Evolutionary conservation across 1,139 yeast genomes (phyloP).

Genomic region (Meyerozyma athensensis): DNA sequence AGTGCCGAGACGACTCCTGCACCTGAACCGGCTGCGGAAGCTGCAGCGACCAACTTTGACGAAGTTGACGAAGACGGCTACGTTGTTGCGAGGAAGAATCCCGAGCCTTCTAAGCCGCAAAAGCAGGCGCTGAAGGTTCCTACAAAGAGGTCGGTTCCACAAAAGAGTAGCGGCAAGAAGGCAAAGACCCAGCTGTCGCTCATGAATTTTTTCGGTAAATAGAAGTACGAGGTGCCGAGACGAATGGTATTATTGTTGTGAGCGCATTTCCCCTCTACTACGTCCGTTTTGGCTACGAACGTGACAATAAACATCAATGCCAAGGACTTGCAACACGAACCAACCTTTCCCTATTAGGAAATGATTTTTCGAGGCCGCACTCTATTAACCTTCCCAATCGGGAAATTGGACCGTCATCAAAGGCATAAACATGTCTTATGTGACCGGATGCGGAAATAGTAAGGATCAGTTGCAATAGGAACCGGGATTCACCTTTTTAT

Average conservation of each 20-base stretch:
- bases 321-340: neutral
- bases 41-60: slow-evolving; percentile 7
- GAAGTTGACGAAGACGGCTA: slow-evolving; percentile 2
- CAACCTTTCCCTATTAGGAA: slow-evolving; percentile 7
- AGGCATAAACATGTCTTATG: slow-evolving; percentile 1
- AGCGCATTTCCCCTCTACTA: no score
- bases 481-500: neutral
- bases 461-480: neutral
- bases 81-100: slow-evolving; percentile 1
- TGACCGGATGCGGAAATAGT: neutral
- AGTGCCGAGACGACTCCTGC: slow-evolving; percentile 7
- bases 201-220: slow-evolving; percentile 13
- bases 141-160: slow-evolving; percentile 1
- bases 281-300: neutral
- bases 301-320: neutral
- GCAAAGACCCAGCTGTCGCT: slow-evolving; percentile 12
- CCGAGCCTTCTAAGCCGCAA: slow-evolving; percentile 6
- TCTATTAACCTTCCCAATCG: slow-evolving; percentile 3
- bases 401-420: neutral
- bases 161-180: slow-evolving; percentile 5
- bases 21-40: slow-evolving; percentile 9
- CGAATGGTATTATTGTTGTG: no score
- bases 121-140: slow-evolving; percentile 7
- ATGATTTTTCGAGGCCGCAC: neutral
- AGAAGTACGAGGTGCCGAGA: slow-evolving; percentile 3